These are phyloP conservation scores for Lolium perenne DNA, from an alignment of 176 grass and related monocot species.

Conservation along the genomic window DNA sequence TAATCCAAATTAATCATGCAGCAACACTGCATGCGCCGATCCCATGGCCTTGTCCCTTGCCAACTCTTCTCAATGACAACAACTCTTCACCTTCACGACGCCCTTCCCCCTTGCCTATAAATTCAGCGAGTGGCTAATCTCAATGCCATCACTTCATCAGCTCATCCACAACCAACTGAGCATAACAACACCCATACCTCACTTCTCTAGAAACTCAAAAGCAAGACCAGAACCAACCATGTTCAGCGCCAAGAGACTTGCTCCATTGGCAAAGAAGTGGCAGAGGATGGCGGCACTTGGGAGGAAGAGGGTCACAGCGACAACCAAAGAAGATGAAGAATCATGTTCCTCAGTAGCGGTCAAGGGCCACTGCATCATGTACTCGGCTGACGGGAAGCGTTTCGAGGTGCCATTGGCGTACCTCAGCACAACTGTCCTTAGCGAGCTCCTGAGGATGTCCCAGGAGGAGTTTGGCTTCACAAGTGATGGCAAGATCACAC, in stretches of 20 bases:
- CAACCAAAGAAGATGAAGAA: constrained; percentile 14
- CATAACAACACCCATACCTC: neutral
- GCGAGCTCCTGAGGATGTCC: constrained; percentile 52
- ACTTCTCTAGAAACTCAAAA: neutral
- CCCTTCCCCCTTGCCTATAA: constrained; percentile 35
- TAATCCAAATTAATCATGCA: constrained; percentile 12
- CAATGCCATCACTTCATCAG: constrained; percentile 3
- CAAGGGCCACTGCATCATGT: constrained; percentile 52
- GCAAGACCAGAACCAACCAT: neutral
- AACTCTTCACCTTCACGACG: neutral
- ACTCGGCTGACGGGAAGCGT: constrained; percentile 41
- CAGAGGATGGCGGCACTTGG: constrained; percentile 51
- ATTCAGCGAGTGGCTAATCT: neutral
- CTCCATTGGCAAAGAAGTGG: constrained; percentile 45
- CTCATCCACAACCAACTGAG: constrained; percentile 10
- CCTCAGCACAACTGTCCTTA: constrained; percentile 45
- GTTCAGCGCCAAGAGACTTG: constrained; percentile 30
- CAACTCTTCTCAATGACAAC: neutral
- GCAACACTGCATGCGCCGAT: neutral
- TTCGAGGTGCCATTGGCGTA: constrained; percentile 62
- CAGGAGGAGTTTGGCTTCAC: constrained; percentile 64
- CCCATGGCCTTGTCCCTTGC: constrained; percentile 10
- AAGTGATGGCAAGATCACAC: constrained; percentile 42
- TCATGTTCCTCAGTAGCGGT: constrained; percentile 14
- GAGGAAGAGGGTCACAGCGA: constrained; percentile 44